Percentiles rank a stretch among this genome's conserved stretches.
phyloP scores from a whole-genome alignment of 1,284 basidiomycete species.

The Bondarzewia mesenterica region DNA sequence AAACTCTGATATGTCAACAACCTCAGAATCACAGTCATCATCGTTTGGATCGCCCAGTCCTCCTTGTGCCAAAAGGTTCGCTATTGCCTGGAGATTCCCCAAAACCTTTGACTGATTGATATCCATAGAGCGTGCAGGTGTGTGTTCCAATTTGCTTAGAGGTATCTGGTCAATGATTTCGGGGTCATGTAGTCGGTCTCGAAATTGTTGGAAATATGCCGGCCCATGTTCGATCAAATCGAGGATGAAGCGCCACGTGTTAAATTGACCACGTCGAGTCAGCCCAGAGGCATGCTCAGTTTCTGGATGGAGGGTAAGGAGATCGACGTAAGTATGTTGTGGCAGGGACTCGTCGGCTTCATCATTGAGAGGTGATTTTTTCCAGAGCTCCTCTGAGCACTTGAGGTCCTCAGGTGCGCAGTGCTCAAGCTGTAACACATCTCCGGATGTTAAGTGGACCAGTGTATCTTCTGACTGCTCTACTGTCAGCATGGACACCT shows the following conservation, averaged over 20 bases:
- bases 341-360: background rate
- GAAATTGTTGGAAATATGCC: background rate
- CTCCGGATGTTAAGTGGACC: slow-evolving; percentile 21
- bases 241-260: background rate
- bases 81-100: background rate
- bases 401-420: slow-evolving; percentile 16
- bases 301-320: background rate
- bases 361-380: slow-evolving; percentile 6
- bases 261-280: background rate
- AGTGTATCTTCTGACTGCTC: slow-evolving; percentile 18
- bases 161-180: background rate
- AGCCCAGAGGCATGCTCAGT: background rate
- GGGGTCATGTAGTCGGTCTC: background rate
- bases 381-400: slow-evolving; percentile 24
- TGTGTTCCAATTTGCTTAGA: background rate
- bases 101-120: slow-evolving; percentile 1
- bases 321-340: background rate
- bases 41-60: background rate
- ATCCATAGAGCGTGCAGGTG: background rate
- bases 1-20: background rate
- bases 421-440: background rate
- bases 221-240: background rate
- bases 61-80: background rate
- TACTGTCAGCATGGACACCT: slow-evolving; percentile 11
- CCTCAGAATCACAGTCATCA: background rate